Evolutionary conservation across 352 stramenopile genomes (phyloP), one percentile per base, ranked within the genome.

Genomic region (Hyaloperonospora brassicae): DNA sequence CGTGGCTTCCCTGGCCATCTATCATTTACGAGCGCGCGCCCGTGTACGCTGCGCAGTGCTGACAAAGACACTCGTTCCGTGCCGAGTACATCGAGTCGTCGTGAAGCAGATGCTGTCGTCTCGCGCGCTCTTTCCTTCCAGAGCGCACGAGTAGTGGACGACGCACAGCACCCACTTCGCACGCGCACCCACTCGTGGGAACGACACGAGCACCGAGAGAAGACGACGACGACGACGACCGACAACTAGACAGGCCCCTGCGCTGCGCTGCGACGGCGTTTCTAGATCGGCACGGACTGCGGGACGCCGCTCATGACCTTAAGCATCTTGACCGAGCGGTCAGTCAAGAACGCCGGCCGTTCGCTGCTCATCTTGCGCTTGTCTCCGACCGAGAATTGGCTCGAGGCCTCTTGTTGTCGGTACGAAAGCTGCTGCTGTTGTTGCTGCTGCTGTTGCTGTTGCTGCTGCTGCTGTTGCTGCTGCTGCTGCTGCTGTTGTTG

Each of bases 291-390:
- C 55, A 72, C 62, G 12, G 66, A 64, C 55, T 75, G 66, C 1
- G 66, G 50, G 21, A 64, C 61, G 36, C 67, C 64, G 12, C 53
- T 66, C 52, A 72, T 65, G 34, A 62, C 39, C 65, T 77, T 77
- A 31, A 77, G 59, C 65, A 72, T 68, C 47, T 77, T 77, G 56
- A 21, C 51, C 2, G 65, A 54, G 17, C 59, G 68, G 17, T 66
- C 65, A 5, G 59, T 72, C 1, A 55, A 65, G 55, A 72, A 72
- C 40, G 65, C 49, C 1, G 56, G 68, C 1, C 65, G 64, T 41
- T 77, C 65, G 30, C 65, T 73, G 59, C 50, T 76, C 58, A 78
- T 64, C 55, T 80, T 83, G 53, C 73, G 73, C 62, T 83, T 83
- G 22, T 54, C 54, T 5, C 73, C 73, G 1, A 76, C 55, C 13